Conservation (phyloP, 306 rosid genomes). For the Quercus robur region DNA sequence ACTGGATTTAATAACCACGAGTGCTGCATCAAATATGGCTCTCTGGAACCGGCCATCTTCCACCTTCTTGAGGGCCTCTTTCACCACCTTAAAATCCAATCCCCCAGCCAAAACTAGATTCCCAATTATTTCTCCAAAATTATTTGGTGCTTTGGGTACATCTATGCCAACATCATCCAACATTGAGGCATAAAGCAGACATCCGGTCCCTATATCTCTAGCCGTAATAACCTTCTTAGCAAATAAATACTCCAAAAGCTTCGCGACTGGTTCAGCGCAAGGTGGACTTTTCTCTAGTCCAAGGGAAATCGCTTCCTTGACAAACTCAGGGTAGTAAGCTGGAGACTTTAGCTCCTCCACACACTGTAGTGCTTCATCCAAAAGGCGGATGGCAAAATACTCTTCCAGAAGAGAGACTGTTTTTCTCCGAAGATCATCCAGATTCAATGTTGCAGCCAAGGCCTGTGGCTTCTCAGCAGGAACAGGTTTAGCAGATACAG, state of each 20-base stretch:
- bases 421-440: constrained; percentile 49
- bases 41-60: constrained; percentile 57
- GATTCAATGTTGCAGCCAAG: constrained; percentile 42
- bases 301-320: constrained; percentile 78
- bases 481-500: constrained; percentile 43
- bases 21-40: constrained; percentile 43
- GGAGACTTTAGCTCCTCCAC: constrained; percentile 87
- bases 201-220: constrained; percentile 67
- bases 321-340: constrained; percentile 75
- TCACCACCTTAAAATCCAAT: constrained; percentile 70
- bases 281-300: constrained; percentile 81
- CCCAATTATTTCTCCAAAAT: constrained; percentile 83
- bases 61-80: constrained; percentile 66
- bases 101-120: constrained; percentile 49
- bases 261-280: constrained; percentile 55
- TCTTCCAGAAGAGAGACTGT: constrained; percentile 76
- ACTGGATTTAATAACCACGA: constrained; percentile 37
- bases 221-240: constrained; percentile 49
- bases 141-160: constrained; percentile 75
- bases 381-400: constrained; percentile 58
- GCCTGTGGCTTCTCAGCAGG: constrained; percentile 55
- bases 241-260: constrained; percentile 58
- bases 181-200: constrained; percentile 61
- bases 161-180: constrained; percentile 77
- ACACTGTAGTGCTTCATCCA: constrained; percentile 85